These are phyloP conservation scores for Cinnamomum micranthum DNA, from an alignment of 164 flowering plant genomes.

Conservation along the genomic window DNA sequence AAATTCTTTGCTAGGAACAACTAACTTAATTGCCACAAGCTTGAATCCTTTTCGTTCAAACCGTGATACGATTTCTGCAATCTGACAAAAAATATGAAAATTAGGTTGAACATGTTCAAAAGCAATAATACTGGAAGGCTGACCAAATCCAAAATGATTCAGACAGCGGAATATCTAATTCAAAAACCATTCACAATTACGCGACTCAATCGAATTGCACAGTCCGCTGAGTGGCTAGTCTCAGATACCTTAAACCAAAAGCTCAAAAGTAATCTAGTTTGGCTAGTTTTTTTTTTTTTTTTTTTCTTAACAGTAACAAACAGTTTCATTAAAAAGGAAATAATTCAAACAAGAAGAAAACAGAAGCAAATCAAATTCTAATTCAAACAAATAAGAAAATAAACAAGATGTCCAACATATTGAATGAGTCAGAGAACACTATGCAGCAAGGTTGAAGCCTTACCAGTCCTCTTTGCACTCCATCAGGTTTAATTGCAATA, in stretches of 20 bases:
- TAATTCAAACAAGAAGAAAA: neutral
- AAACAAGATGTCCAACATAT: neutral
- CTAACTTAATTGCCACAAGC: slow-evolving; percentile 84
- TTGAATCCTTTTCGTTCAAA: slow-evolving; percentile 94
- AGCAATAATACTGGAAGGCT: neutral
- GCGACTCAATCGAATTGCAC: neutral
- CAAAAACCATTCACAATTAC: neutral
- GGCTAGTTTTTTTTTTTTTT: neutral
- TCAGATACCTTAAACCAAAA: neutral
- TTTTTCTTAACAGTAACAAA: too few species aligned
- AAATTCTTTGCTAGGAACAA: slow-evolving; percentile 83
- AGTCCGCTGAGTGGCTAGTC: neutral
- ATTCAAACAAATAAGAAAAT: neutral
- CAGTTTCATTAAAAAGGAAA: too few species aligned
- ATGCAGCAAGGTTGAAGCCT: slow-evolving; percentile 10
- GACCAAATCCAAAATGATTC: neutral
- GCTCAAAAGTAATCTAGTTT: neutral
- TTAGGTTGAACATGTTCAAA: neutral
- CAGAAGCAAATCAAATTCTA: neutral
- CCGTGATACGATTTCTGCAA: slow-evolving; percentile 84
- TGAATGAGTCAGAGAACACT: neutral
- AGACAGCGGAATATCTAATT: neutral
- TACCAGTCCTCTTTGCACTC: slow-evolving; percentile 99
- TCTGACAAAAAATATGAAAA: slow-evolving; percentile 30
- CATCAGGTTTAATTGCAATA: slow-evolving; percentile 98